Base-by-base conservation (phyloP, 2,329 filamentous ascomycete species). In the Colletotrichum agaves region DNA sequence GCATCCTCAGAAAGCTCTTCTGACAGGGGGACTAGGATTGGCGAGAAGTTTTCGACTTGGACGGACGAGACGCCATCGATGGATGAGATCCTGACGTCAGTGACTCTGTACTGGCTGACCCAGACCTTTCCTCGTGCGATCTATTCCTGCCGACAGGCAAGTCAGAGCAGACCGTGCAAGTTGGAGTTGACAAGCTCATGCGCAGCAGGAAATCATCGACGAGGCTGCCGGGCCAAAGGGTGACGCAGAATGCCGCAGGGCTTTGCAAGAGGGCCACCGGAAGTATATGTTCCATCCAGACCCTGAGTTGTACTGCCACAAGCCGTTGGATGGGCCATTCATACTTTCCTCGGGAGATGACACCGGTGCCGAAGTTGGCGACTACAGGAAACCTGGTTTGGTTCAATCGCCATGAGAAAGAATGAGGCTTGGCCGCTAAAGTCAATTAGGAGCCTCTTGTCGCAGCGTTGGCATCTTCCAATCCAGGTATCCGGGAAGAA, bases 321-420 rank as follows among this genome's bases (percentile, higher is more conserved):
- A 53, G 50, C 50, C 50, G 11, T 39, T 53, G 50, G 50, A 53
- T 53, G 50, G 50, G 50, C 4, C 23, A 53, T 21, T 53, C 50
- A 0, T 53, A 27, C 23, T 53, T 53, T 13, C 50, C 50, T n/a
- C 37, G 33, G 15, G 50, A 53, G 50, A 53, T 53, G 8, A 31
- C 33, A 6, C 50, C 33, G 15, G 50, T 39, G 12, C 33, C 33
- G 12, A 53, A n/a, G 50, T 27, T 17, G 3, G 50, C 33, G n/a
- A 53, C 50, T 15, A 53, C 33, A 6, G 50, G 50, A n/a, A 53
- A 53, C 0, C 2, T 53, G 17, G 33, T 39, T 11, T 53, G 33
- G 50, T 53, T 33, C 3, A 33, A 27, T 2, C 0, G 23, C 17
- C 50, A 53, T 3, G 33, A 53, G 0, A 53, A 53, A 4, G 27